Base-by-base conservation (phyloP, 805 yeast species). In the Pichia ethanolica region DNA sequence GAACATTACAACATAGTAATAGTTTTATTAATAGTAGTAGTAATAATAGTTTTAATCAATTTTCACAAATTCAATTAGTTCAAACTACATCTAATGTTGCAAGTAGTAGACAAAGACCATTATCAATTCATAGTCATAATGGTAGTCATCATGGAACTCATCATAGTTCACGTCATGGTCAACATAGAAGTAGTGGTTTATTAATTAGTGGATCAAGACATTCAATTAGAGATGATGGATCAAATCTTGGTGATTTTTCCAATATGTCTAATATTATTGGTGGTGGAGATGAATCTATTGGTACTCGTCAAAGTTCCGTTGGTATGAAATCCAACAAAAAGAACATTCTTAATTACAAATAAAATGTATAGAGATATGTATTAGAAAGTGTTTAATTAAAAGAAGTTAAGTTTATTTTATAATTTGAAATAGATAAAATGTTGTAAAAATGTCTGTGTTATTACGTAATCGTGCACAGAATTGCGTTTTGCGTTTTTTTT, bases 291-390 rank as follows among this genome's bases (percentile, higher is more conserved):
- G 46, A 45, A 9, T n/a, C 20, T 7, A 44, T 12, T 14, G 25
- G 38, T 26, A 38, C 34, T 4, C 37, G 37, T 10, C 41, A 38
- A 9, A 39, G 45, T 14, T 33, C 36, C 20, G 34, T 30, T 32
- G 34, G 11, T 20, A 26, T 12, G 13, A 28, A 35, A 28, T 35
- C 33, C 27, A 30, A 26, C 13, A 47, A 44, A 28, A 47, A 47
- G 44, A 47, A 47, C 35, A 38, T 47, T 26, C 39, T 47, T 5
- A 47, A 47, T 25, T 47, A 47, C 20, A 39, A 47, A 35, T 47
- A 39, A 20, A 20, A 20, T 20, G 20, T 20, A 20, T 20, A 20
- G 20, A 20, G 35, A 28, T 4, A 8, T 34, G 13, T 11, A 34
- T 12, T 13, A 9, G 8, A 8, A 9, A 12, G 5, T 20, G 20